Evolutionary conservation across 108 stramenopile species (phyloP), one percentile per base, ranked within the genome.

Genomic region (Fistulifera pelliculosa): DNA sequence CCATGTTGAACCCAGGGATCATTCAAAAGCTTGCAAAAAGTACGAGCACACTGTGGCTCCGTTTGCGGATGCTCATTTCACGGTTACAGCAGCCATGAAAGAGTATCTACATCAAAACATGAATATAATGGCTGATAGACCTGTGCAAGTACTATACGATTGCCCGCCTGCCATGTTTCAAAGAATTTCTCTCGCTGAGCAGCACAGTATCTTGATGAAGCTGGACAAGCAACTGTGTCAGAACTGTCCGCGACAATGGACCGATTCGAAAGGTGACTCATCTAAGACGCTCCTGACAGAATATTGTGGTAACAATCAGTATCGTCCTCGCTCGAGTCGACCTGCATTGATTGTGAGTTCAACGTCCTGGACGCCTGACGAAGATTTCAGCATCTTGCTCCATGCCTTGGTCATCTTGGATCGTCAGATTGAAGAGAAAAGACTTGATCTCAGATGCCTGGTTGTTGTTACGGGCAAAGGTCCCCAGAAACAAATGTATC

Each of bases 361-460:
- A 2, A 99, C 99, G 6, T 85, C 83, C 38, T 99, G 99, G 99
- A 97, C 99, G 17, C 78, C 94, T 0, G 99, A 99, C 55, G 99
- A 99, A 68, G 99, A 99, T 64, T 98, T 99, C 74, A 73, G 75
- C 14, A 73, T 98, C 19, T 70, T 99, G 21, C 61, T 98, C 25
- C 66, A 89, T 19, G 97, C 99, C 12, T 57, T 96, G 27, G 56
- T 65, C 7, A 48, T 53, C 6, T 47, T 95, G n/a, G 92, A 98
- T 52, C 31, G 24, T 47, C 41, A 14, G 22, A 74, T 79, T 27
- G n/a, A 49, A 10, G 44, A 47, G 38, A 49, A 58, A 6, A 16
- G 61, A 16, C 56, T 50, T 2, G 47, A 56, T 16, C 39, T 74
- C 14, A 49, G 59, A 28, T 54, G 94, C 14, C 49, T 97, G 17